Conservation (phyloP, 2,329 filamentous ascomycete genomes). For the Diaporthe sp. region DNA sequence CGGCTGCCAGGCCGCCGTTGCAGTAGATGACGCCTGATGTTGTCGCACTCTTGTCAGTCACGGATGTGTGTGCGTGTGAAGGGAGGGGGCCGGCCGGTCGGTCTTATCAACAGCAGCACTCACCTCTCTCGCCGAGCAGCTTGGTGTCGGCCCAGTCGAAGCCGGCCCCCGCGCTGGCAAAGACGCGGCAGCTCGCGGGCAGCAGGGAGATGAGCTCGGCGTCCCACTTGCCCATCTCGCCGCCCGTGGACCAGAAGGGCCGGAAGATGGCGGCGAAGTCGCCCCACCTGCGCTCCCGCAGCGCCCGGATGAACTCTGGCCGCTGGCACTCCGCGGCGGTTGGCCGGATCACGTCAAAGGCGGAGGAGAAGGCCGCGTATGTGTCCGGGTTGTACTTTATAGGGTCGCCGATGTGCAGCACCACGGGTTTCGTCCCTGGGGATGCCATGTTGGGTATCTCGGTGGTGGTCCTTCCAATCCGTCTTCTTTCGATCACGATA, state of each 20-base stretch:
- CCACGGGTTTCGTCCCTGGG: conserved; percentile 59
- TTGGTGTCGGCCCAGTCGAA: conserved; percentile 78
- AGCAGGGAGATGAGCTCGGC: conserved; percentile 69
- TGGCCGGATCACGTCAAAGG: conserved; percentile 67
- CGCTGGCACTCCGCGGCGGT: conserved; percentile 64
- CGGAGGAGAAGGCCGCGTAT: conserved; percentile 58
- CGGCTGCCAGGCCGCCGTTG: conserved; percentile 78
- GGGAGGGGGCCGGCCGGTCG: background rate
- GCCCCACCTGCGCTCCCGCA: conserved; percentile 67
- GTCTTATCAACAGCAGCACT: conserved; percentile 37
- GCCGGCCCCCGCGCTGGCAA: conserved; percentile 75
- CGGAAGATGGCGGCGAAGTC: conserved; percentile 66
- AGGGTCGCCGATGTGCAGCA: conserved; percentile 82
- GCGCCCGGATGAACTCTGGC: conserved; percentile 62
- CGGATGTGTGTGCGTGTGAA: background rate
- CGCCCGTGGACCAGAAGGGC: conserved; percentile 72
- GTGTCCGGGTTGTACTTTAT: conserved; percentile 64
- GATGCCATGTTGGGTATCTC: background rate
- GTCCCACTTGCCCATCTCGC: conserved; percentile 77
- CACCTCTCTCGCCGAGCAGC: conserved; percentile 72
- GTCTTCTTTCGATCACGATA: background rate
- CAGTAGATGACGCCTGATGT: conserved; percentile 75
- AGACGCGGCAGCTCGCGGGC: conserved; percentile 70
- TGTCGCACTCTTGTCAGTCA: background rate
- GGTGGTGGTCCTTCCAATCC: background rate